Conservation (phyloP, 2,329 filamentous ascomycete species). For the Cladobotryum mycophilum region DNA sequence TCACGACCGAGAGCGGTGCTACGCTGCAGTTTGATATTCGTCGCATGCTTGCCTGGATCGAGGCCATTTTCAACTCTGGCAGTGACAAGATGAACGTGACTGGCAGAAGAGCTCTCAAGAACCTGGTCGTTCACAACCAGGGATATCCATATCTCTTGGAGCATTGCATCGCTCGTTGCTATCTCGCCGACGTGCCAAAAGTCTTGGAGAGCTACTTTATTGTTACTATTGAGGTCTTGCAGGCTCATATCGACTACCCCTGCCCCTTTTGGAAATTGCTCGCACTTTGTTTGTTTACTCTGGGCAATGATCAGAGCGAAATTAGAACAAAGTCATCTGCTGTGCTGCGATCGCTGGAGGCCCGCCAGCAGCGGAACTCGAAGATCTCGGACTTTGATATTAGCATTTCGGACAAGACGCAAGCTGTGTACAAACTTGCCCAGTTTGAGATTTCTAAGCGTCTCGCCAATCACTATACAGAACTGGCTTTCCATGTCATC, state of each 20-base stretch:
- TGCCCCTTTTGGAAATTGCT: constrained; percentile 87
- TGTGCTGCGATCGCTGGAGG: constrained; percentile 73
- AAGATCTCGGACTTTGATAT: constrained; percentile 97
- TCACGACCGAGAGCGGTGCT: constrained; percentile 83
- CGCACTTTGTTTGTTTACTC: constrained; percentile 80
- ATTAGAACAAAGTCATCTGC: constrained; percentile 83
- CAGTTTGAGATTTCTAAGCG: constrained; percentile 95
- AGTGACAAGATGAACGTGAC: constrained; percentile 91
- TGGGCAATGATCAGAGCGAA: constrained; percentile 85
- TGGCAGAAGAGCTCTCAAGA: constrained; percentile 79
- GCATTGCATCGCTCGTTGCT: constrained; percentile 87
- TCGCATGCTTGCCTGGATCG: constrained; percentile 91
- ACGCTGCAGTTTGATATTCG: constrained; percentile 85
- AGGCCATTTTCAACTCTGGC: constrained; percentile 84
- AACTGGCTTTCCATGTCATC: constrained; percentile 87
- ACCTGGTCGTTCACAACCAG: constrained; percentile 84
- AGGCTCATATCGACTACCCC: constrained; percentile 74
- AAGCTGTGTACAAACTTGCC: constrained; percentile 93
- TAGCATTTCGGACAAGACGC: constrained; percentile 96
- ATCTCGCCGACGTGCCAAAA: constrained; percentile 72
- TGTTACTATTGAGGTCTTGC: constrained; percentile 81
- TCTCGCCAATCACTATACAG: constrained; percentile 79
- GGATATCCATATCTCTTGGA: constrained; percentile 81
- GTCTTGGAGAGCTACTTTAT: constrained; percentile 93
- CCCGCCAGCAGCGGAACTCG: constrained; percentile 70